Evolutionary conservation across 345 rosid species (phyloP).

Genomic region (Salix koriyanagi): DNA sequence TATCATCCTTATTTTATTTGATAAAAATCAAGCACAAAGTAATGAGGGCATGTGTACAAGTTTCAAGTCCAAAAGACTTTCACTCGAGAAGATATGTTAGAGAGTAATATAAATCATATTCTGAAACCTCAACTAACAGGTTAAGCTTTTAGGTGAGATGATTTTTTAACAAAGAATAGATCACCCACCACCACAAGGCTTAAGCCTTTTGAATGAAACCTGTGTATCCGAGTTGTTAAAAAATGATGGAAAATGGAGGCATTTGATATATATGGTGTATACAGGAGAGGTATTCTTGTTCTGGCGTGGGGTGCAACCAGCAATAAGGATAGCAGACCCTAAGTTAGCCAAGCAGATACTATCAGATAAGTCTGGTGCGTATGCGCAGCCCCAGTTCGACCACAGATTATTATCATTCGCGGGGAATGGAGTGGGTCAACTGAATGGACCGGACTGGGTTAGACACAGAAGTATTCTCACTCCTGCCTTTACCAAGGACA

Average conservation of each 20-base stretch:
- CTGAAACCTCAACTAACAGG: too few relatives aligned
- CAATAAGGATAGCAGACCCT: conserved; percentile 67
- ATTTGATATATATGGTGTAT: neutral
- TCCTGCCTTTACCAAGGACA: conserved; percentile 81
- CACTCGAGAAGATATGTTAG: too few relatives aligned
- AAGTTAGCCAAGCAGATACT: conserved; percentile 74
- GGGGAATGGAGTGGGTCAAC: conserved; percentile 69
- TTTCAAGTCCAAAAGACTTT: too few relatives aligned
- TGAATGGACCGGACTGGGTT: conserved; percentile 59
- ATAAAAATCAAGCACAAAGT: too few relatives aligned
- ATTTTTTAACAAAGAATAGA: too few relatives aligned
- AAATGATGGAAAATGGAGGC: neutral
- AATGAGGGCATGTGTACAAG: too few relatives aligned
- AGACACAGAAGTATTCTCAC: conserved; percentile 68
- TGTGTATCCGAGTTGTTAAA: too few relatives aligned
- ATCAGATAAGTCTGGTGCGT: conserved; percentile 61
- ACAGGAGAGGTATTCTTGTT: conserved; percentile 70
- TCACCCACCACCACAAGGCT: too few relatives aligned
- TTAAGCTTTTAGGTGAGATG: too few relatives aligned
- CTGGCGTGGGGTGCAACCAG: conserved; percentile 74
- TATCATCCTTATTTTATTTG: fast-evolving
- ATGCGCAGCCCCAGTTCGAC: conserved; percentile 51
- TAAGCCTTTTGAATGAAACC: too few relatives aligned
- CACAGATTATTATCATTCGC: conserved; percentile 54
- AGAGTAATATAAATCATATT: too few relatives aligned